Base-by-base conservation (phyloP, 2,329 filamentous ascomycete genomes). In the Biscogniauxia marginata region DNA sequence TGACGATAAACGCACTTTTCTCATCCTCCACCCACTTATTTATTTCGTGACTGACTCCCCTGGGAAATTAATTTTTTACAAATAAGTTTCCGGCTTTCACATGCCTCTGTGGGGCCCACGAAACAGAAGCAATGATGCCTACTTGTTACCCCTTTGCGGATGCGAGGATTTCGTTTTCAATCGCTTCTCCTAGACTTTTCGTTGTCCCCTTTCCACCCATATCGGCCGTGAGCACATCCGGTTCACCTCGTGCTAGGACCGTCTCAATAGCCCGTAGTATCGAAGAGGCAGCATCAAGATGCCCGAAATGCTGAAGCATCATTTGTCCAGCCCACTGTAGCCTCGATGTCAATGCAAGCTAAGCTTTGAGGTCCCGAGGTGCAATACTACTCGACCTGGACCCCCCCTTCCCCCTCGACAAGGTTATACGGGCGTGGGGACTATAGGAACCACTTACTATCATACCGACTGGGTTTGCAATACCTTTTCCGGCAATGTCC, bases 221-320 rank as follows among this genome's bases (percentile, higher is more conserved):
- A 68, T 88, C 85, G 25, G 72, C 77, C 2, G 85, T 88, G 59
- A 81, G 74, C 30, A 85, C 68, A 0, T 78, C 79, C 21, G 74
- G 66, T 18, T 81, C 81, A 8, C 81, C 83, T 13, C 62, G 55
- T 2, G 55, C 67, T 13, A 73, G 58, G 11, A 70, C 69, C 7
- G 56, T 61, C 57, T 70, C 68, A 20, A 71, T 64, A 1, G 69
- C 65, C 24, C 39, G 56, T 2, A 71, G 57, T 9, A 71, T 56
- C 46, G 73, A 71, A 55, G 82, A 78, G 0, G 84, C 82, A 0
- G 84, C 84, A 3, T 79, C 74, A 30, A 80, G 76, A 56, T 85
- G 74, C 0, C 85, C 85, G n/a, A 88, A 69, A 79, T 85, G 87
- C 44, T 79, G 73, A 11, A 88, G 76, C 82, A 90, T 84, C 75